Percentiles rank a stretch among this genome's conserved stretches.
Evolutionary conservation across 768 basidiomycete species (phyloP).

Genomic region (Glaciozyma antarctica): DNA sequence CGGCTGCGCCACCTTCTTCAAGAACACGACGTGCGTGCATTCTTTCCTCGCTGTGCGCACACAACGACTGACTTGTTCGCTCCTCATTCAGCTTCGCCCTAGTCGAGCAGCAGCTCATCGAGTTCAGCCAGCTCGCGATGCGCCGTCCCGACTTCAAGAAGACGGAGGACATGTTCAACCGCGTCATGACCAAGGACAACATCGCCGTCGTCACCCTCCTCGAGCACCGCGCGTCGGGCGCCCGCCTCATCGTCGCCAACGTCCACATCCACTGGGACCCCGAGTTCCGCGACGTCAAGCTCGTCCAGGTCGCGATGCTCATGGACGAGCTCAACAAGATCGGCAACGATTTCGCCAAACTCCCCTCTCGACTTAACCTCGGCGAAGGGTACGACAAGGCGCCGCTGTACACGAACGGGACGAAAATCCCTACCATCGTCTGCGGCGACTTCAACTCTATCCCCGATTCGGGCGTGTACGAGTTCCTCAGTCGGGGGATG

Average conservation of each 20-base stretch:
- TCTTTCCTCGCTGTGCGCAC: neutral
- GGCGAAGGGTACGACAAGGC: constrained; percentile 39
- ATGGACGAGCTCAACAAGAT: constrained; percentile 90
- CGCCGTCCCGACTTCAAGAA: constrained; percentile 89
- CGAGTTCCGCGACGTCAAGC: constrained; percentile 85
- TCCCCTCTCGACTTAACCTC: constrained; percentile 52
- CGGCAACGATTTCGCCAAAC: constrained; percentile 67
- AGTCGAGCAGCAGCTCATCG: constrained; percentile 84
- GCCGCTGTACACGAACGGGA: constrained; percentile 68
- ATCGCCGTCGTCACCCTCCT: constrained; percentile 78
- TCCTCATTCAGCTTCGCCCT: constrained; percentile 61
- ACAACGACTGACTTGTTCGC: neutral
- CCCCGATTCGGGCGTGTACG: constrained; percentile 78
- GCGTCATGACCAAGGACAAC: constrained; percentile 87
- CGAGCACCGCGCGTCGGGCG: constrained; percentile 77
- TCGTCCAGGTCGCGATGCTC: constrained; percentile 86
- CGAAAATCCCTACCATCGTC: constrained; percentile 80
- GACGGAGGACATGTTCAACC: constrained; percentile 99
- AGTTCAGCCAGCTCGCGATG: constrained; percentile 87
- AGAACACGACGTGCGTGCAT: constrained; percentile 62
- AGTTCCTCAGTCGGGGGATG: constrained; percentile 67
- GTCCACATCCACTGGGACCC: constrained; percentile 86
- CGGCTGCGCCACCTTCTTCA: constrained; percentile 95
- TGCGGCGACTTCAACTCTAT: constrained; percentile 95
- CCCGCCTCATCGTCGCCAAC: constrained; percentile 80